Base-by-base conservation (phyloP, 257 asterid species). In the Coffea canephora region DNA sequence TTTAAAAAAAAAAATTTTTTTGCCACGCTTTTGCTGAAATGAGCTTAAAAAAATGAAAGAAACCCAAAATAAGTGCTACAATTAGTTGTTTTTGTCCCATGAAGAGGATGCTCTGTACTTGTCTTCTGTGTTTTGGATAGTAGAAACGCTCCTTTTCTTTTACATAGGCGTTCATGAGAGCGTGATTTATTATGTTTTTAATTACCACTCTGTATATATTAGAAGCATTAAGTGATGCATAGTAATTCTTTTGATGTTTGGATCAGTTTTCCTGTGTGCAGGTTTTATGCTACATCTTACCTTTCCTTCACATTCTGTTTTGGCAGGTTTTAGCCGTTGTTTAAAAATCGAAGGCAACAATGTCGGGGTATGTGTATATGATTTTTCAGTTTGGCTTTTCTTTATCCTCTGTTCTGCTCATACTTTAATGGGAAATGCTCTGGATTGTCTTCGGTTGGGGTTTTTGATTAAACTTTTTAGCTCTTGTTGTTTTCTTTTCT, bases 301-400 rank as follows among this genome's bases (percentile, higher is more conserved):
- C 34, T 59, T 78, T 69, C 45, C 1, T 21, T 3, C 11, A 6
- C 6, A 23, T 59, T 70, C 10, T 69, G 31, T 79, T 46, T 49
- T 65, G 12, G 73, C 84, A 83, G 86, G 81, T 70, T 23, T 54
- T 6, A 64, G 45, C 8, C 1, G 13, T 65, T 71, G 76, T 62
- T 48, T 46, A 14, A 8, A 54, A 50, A 54, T 27, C 78, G 76
- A 64, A 74, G 69, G 45, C 75, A 25, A 83, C 39, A 31, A 83
- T 83, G 86, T 83, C 86, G 15, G 83, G 86, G 86, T 83, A 83
- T 43, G 86, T 83, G 0, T 46, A 27, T 67, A 45, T 21, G 3
- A 12, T 36, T 31, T 31, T 66, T 27, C 25, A 3, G 36, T 39
- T 73, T 36, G 3, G n/a, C 36, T 72, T 72, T 4, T 46, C 6